phyloP scores from a whole-genome alignment of 108 stramenopile genomes.

The Cylindrotheca closterium region DNA sequence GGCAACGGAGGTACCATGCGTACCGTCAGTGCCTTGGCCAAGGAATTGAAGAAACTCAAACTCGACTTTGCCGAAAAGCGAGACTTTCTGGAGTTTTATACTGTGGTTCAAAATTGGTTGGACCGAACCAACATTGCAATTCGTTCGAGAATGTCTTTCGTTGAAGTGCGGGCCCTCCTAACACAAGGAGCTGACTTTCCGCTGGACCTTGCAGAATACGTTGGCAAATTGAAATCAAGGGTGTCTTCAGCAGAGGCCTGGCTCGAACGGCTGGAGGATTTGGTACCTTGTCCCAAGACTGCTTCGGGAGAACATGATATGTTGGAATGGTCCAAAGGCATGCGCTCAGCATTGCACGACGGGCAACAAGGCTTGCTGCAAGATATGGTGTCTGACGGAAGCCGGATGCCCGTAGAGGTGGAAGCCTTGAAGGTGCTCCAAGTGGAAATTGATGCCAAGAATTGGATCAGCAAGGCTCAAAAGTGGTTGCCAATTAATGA shows the following conservation, averaged over 20 bases:
- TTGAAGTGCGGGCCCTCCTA: slow-evolving; percentile 63
- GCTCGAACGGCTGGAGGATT: slow-evolving; percentile 49
- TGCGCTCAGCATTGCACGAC: slow-evolving; percentile 50
- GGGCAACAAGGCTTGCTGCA: slow-evolving; percentile 33
- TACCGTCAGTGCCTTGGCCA: slow-evolving; percentile 52
- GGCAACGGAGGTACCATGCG: slow-evolving; percentile 51
- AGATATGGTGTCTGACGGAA: slow-evolving; percentile 67
- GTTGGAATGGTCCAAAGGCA: slow-evolving; percentile 46
- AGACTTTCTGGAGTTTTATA: slow-evolving; percentile 47
- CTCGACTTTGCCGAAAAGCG: slow-evolving; percentile 49
- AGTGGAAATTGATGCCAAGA: slow-evolving; percentile 72
- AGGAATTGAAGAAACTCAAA: slow-evolving; percentile 64
- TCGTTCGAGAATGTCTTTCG: slow-evolving; percentile 65
- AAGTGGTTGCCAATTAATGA: slow-evolving; percentile 58
- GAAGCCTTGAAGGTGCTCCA: slow-evolving; percentile 67
- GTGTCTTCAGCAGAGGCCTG: slow-evolving; percentile 55
- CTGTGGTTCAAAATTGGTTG: slow-evolving; percentile 62
- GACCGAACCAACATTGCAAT: slow-evolving; percentile 79
- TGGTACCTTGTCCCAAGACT: slow-evolving; percentile 33
- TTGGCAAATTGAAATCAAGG: slow-evolving; percentile 66
- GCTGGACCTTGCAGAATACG: slow-evolving; percentile 62
- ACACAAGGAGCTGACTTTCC: slow-evolving; percentile 53
- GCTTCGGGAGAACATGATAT: slow-evolving; percentile 2
- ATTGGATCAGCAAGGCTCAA: slow-evolving; percentile 65
- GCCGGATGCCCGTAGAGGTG: slow-evolving; percentile 74